Conservation (phyloP, 306 rosid genomes). For the Rosa multiflora region DNA sequence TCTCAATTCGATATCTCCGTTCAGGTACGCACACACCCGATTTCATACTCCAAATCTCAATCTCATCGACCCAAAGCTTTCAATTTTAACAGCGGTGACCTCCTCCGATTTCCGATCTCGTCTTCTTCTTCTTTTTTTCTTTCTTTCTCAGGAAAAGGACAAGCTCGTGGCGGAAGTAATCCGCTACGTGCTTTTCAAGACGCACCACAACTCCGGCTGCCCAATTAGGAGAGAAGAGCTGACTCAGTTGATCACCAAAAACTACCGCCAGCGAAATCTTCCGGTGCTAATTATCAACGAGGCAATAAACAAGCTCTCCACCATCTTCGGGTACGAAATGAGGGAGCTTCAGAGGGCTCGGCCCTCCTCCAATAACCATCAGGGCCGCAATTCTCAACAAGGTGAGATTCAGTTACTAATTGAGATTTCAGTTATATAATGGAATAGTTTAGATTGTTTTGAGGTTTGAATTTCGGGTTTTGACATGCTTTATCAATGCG, state of each 20-base stretch:
- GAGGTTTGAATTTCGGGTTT: neutral
- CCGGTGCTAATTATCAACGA: conserved; percentile 69
- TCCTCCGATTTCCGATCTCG: neutral
- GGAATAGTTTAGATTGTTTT: neutral
- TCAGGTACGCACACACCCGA: conserved; percentile 42
- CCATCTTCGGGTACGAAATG: conserved; percentile 81
- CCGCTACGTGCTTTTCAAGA: conserved; percentile 77
- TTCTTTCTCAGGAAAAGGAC: conserved; percentile 60
- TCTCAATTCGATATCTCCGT: conserved; percentile 62
- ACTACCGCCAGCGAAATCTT: conserved; percentile 72
- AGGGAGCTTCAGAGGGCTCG: conserved; percentile 75
- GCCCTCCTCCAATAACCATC: conserved; percentile 53
- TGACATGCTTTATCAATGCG: neutral
- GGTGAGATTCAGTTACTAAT: conserved; percentile 31
- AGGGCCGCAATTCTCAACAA: conserved; percentile 57
- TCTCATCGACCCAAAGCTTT: neutral
- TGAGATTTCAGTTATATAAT: no score
- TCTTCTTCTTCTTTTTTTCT: neutral
- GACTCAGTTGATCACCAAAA: conserved; percentile 73
- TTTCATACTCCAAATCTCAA: no score
- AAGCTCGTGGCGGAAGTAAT: conserved; percentile 85
- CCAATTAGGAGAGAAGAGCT: conserved; percentile 89
- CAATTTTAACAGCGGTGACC: neutral
- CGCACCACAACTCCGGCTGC: conserved; percentile 76
- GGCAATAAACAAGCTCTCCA: conserved; percentile 62